A percentile compares a stretch with the other conserved stretches of the same genome.
phyloP scores from a whole-genome alignment of 768 basidiomycete genomes.

The Kwoniella botswanensis region DNA sequence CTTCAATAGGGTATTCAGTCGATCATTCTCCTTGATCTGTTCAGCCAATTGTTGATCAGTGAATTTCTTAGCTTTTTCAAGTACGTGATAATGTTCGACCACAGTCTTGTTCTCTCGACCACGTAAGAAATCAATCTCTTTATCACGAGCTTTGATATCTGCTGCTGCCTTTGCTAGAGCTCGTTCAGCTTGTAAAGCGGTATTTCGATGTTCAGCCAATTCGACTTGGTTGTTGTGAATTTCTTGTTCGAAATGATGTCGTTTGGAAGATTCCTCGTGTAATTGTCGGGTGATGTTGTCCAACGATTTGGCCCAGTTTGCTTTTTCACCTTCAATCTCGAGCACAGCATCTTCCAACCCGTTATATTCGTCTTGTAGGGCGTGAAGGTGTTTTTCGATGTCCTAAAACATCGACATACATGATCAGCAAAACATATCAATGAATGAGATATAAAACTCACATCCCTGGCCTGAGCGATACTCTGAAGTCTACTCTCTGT shows the following conservation, averaged over 20 bases:
- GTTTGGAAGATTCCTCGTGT: slow-evolving; percentile 73
- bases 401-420: slow-evolving; percentile 60
- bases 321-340: slow-evolving; percentile 80
- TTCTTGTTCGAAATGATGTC: slow-evolving; percentile 78
- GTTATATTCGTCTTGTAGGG: slow-evolving; percentile 75
- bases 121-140: slow-evolving; percentile 82
- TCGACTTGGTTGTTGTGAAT: slow-evolving; percentile 63
- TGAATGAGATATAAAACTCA: slow-evolving; percentile 54
- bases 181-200: slow-evolving; percentile 70
- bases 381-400: slow-evolving; percentile 75
- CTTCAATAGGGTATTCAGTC: slow-evolving; percentile 74
- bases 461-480: slow-evolving; percentile 68
- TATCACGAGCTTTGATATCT: slow-evolving; percentile 79
- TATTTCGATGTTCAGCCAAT: slow-evolving; percentile 69
- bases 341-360: slow-evolving; percentile 87
- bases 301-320: slow-evolving; percentile 72
- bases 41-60: slow-evolving; percentile 88
- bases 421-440: slow-evolving; percentile 14
- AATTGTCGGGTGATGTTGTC: slow-evolving; percentile 74
- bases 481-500: slow-evolving; percentile 34
- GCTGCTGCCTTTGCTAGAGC: slow-evolving; percentile 80
- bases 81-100: slow-evolving; percentile 94
- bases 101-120: slow-evolving; percentile 91
- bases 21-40: slow-evolving; percentile 76
- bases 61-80: slow-evolving; percentile 92